Evolutionary conservation across 345 rosid genomes (phyloP), one percentile per base, ranked within the genome.

Genomic region (Mangifera indica): DNA sequence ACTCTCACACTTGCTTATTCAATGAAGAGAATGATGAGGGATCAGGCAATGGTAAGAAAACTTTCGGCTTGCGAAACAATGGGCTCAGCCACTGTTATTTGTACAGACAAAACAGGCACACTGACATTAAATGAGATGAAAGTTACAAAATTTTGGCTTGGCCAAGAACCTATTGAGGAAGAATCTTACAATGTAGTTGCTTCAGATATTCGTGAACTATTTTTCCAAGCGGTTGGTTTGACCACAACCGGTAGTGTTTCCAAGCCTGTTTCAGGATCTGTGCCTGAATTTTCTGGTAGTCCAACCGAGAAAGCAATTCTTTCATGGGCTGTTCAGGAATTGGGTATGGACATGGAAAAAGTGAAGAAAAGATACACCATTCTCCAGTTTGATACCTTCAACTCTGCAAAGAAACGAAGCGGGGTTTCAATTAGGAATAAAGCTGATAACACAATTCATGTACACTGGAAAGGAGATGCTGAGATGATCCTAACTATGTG

Each of bases 1-100:
- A 88, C 93, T 24, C 87, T 88, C 48, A 88, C 93, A 22, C 89
- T 90, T n/a, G 91, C 96, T 45, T 90, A 84, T 76, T 86, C 91
- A 18, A 84, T 88, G 93, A 88, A 86, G 76, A 85, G 84, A 74
- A 90, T 86, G 93, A 88, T 88, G 89, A 75, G 81, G 25, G 91
- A 88, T 78, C 85, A 90, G 70, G 91, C 89, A 59, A 85, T 86
- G 91, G 96, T 88, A 64, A 83, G 93, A 63, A 85, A 86, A 74
- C 88, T 88, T 52, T 78, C 91, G 0, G 91, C 93, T 0, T 90
- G 89, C 67, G 96, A 90, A 77, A 86, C 93, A 0, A 90, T 90
- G 88, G 91, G 93, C 60, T 90, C 89, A 6, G 93, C 91, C 12
- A 86, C 91, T 6, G 78, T 85, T 21, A 82, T 90, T 12, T 88